Percentiles rank a stretch among this genome's conserved stretches.
Conservation (phyloP, 2,329 filamentous ascomycete genomes). For the Capronia americana region DNA sequence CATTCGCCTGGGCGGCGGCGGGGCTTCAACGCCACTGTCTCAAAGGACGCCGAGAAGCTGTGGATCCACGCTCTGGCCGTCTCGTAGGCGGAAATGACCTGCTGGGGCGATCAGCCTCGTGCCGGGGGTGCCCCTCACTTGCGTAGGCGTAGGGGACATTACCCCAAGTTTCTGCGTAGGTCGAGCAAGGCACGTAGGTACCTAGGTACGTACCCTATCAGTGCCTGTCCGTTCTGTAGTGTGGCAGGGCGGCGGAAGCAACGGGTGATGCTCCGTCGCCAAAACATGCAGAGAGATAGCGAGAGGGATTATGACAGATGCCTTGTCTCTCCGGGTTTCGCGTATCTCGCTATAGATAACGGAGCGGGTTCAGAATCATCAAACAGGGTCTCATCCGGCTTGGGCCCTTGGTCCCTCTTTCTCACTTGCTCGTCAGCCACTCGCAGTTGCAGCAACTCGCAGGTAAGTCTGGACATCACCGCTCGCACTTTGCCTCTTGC, state of each 20-base stretch:
- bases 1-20: background rate
- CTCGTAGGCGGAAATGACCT: slow-evolving; percentile 12
- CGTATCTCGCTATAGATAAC: slow-evolving; percentile 21
- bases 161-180: background rate
- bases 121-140: background rate
- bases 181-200: background rate
- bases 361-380: slow-evolving; percentile 11
- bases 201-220: background rate
- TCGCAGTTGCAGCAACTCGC: slow-evolving; percentile 1
- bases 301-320: background rate
- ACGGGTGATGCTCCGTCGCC: background rate
- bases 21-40: slow-evolving; percentile 7
- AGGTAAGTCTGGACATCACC: slow-evolving; percentile 21
- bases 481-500: slow-evolving; percentile 9
- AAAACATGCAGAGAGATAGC: background rate
- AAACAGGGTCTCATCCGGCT: slow-evolving; percentile 19
- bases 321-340: slow-evolving; percentile 13
- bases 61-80: slow-evolving; percentile 1
- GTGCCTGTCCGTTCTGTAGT: background rate
- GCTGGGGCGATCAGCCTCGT: background rate
- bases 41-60: background rate
- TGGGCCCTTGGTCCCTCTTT: slow-evolving; percentile 12
- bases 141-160: background rate
- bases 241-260: background rate
- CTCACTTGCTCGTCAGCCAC: slow-evolving; percentile 13